Percentiles rank a stretch among this genome's conserved stretches.
These are phyloP conservation scores for Crepidotus sp. DNA, from an alignment of 1,284 basidiomycete species.

Conservation along the genomic window DNA sequence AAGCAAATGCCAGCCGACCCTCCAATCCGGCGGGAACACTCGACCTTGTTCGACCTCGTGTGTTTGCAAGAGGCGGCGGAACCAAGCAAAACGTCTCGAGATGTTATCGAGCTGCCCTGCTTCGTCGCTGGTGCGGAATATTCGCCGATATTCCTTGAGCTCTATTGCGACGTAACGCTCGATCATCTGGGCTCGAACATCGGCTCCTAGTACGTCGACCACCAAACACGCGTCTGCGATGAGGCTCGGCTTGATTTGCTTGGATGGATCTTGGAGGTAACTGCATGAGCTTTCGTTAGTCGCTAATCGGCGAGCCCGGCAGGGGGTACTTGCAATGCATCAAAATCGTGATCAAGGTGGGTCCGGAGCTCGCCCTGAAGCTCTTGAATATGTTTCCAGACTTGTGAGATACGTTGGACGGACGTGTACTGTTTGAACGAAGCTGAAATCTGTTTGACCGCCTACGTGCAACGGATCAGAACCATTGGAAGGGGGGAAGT, in stretches of 20 bases:
- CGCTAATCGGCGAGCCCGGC: not conserved
- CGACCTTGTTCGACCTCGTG: slow-evolving; percentile 83
- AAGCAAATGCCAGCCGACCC: slow-evolving; percentile 70
- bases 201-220: slow-evolving; percentile 78
- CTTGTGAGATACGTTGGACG: slow-evolving; percentile 66
- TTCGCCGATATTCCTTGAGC: slow-evolving; percentile 92
- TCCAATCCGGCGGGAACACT: slow-evolving; percentile 80
- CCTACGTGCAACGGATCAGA: slow-evolving; percentile 35
- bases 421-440: slow-evolving; percentile 72
- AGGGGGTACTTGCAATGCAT: slow-evolving; percentile 63
- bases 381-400: slow-evolving; percentile 74
- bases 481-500: not conserved
- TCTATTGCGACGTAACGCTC: slow-evolving; percentile 88
- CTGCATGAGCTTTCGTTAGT: slow-evolving; percentile 30
- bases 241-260: slow-evolving; percentile 51
- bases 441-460: slow-evolving; percentile 77
- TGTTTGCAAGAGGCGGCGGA: slow-evolving; percentile 79
- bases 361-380: slow-evolving; percentile 69
- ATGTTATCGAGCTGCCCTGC: slow-evolving; percentile 97
- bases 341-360: slow-evolving; percentile 82
- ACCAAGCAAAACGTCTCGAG: slow-evolving; percentile 91
- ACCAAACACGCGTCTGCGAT: slow-evolving; percentile 77
- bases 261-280: slow-evolving; percentile 70
- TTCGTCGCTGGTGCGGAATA: slow-evolving; percentile 88
- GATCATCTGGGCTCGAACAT: slow-evolving; percentile 73